These are phyloP conservation scores for Parsonsia alboflavescens DNA, from an alignment of 257 asterid species.

Conservation along the genomic window DNA sequence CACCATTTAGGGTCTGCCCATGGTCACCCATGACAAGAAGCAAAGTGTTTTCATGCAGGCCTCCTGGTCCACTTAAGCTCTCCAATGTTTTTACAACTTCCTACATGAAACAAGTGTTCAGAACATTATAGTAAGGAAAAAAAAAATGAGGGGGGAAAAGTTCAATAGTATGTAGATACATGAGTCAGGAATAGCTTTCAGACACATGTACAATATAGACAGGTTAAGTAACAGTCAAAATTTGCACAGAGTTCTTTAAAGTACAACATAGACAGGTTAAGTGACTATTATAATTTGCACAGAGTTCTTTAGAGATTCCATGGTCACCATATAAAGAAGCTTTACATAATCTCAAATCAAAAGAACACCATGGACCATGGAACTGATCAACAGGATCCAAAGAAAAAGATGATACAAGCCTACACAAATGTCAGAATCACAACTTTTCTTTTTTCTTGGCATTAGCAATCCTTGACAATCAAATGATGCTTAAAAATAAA, in stretches of 20 bases:
- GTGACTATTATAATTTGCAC: neutral
- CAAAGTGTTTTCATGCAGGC: slow-evolving; percentile 86
- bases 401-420: neutral
- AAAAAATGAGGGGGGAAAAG: neutral
- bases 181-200: neutral
- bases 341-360: neutral
- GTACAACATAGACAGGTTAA: neutral
- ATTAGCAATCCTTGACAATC: neutral
- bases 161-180: neutral
- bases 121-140: slow-evolving; percentile 7
- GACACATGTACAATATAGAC: neutral
- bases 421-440: neutral
- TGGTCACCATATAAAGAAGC: neutral
- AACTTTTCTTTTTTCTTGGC: neutral
- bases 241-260: neutral
- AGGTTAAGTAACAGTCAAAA: neutral
- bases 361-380: neutral
- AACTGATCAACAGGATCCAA: neutral
- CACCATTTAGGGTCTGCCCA: slow-evolving; percentile 94
- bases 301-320: neutral
- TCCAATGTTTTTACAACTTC: slow-evolving; percentile 64
- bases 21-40: slow-evolving; percentile 99
- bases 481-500: neutral
- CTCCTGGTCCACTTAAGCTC: slow-evolving; percentile 80
- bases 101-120: slow-evolving; percentile 36